Conservation (phyloP, 441 rosid genomes). For the Gossypium schwendimanii region DNA sequence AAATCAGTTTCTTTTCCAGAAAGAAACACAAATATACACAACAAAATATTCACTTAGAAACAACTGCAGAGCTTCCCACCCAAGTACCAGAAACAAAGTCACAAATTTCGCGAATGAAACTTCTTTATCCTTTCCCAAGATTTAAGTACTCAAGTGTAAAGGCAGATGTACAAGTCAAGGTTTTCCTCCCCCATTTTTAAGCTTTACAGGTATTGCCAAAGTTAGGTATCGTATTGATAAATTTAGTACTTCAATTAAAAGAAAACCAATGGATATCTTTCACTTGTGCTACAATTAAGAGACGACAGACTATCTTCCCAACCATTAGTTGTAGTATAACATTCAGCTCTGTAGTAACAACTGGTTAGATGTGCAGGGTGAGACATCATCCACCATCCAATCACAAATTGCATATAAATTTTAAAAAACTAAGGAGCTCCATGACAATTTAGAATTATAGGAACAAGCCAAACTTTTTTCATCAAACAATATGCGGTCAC, state of each 20-base stretch:
- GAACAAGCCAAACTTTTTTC: background rate
- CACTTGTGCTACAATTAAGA: background rate
- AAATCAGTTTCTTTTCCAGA: background rate
- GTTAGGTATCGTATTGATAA: background rate
- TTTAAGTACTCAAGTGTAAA: background rate
- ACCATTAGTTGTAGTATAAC: background rate
- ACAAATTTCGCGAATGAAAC: background rate
- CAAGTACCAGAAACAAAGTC: background rate
- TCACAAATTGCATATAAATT: background rate
- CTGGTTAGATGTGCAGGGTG: background rate
- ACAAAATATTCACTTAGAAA: background rate
- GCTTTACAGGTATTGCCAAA: background rate
- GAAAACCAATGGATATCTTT: background rate
- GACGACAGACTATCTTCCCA: background rate
- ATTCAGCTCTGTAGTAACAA: background rate
- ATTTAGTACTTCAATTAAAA: background rate
- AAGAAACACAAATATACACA: background rate
- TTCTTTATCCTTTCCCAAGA: background rate
- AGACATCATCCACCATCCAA: background rate
- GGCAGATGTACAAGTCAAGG: background rate
- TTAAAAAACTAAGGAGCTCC: background rate
- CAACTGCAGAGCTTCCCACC: background rate
- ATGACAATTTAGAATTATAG: background rate
- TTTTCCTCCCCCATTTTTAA: background rate
- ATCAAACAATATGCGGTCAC: background rate